Base-by-base conservation (phyloP, 2,329 filamentous ascomycete species). In the Amesomyces nigricolor region DNA sequence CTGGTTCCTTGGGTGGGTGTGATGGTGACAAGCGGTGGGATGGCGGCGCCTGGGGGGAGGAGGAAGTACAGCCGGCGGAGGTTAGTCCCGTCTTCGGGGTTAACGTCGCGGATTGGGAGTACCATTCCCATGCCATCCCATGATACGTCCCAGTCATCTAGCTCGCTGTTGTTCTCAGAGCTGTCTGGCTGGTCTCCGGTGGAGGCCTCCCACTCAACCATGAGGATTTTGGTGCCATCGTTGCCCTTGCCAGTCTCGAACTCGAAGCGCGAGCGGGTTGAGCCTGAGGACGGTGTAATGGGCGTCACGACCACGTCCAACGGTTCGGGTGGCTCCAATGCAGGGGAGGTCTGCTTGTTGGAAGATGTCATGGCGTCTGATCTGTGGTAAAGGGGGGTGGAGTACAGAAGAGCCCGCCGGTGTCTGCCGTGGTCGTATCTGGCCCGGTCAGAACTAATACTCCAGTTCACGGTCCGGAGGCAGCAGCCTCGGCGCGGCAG, bases 161-260 rank as follows among this genome's bases (percentile, higher is more conserved):
- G 38, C 5, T 78, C 79, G 2, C 78, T 79, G 0, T 65, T 67
- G 14, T 76, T 61, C 10, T 71, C 71, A 50, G 74, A 70, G 57
- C 78, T 73, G 61, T 80, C 79, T 51, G 61, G 62, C 26, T 62
- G 61, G 9, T 47, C 32, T 29, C 10, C 42, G 17, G 30, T 54
- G n/a, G 58, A 57, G 9, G 71, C 68, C 67, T 89, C 84, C 91
- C 91, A 96, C 70, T 96, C 90, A 39, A 95, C 86, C 89, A 96
- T 94, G 64, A 96, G 75, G 60, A 96, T 86, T 75, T 95, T 96
- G 60, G 89, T 95, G 40, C 90, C 90, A 61, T 91, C 87, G 65
- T 89, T 89, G 48, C 83, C 87, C 68, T 81, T 82, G 37, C 85
- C 86, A 0, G 82, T 77, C 71, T 91, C 87, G 67, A 95, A 95